Conservation (phyloP, 2,329 filamentous ascomycete genomes). For the Helicocarpus griseus region DNA sequence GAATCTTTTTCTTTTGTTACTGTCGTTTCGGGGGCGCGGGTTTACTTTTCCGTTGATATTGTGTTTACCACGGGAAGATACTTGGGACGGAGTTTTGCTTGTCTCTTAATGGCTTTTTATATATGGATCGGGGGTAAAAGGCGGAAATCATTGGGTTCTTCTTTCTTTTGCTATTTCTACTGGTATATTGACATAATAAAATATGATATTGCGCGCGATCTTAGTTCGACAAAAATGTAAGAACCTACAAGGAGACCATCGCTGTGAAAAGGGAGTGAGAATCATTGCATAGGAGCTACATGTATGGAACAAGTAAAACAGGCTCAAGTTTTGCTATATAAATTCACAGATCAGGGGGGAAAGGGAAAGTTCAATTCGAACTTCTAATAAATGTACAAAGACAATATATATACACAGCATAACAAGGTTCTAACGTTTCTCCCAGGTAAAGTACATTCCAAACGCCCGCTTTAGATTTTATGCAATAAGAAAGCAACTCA, state of each 20-base stretch:
- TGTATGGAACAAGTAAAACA: too few relatives aligned
- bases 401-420: not conserved
- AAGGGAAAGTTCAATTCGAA: not conserved
- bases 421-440: not conserved
- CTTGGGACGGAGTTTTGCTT: not conserved
- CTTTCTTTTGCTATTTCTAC: too few relatives aligned
- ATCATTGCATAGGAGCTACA: not conserved
- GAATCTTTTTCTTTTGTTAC: slow-evolving; percentile 5
- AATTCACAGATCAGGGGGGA: not conserved
- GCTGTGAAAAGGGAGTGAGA: too few relatives aligned
- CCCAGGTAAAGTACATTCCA: not conserved
- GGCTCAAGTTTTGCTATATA: too few relatives aligned
- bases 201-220: too few relatives aligned
- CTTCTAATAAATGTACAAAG: slow-evolving; percentile 1
- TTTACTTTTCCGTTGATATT: not conserved
- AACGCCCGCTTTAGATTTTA: not conserved
- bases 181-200: too few relatives aligned
- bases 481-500: not conserved
- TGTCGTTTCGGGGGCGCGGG: not conserved
- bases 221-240: too few relatives aligned
- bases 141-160: too few relatives aligned
- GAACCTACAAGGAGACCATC: too few relatives aligned
- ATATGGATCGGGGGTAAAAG: too few relatives aligned
- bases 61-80: not conserved
- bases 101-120: too few relatives aligned